A percentile compares a stretch with the other conserved stretches of the same genome.
phyloP scores from a whole-genome alignment of 306 rosid species.

The Acacia confusa region DNA sequence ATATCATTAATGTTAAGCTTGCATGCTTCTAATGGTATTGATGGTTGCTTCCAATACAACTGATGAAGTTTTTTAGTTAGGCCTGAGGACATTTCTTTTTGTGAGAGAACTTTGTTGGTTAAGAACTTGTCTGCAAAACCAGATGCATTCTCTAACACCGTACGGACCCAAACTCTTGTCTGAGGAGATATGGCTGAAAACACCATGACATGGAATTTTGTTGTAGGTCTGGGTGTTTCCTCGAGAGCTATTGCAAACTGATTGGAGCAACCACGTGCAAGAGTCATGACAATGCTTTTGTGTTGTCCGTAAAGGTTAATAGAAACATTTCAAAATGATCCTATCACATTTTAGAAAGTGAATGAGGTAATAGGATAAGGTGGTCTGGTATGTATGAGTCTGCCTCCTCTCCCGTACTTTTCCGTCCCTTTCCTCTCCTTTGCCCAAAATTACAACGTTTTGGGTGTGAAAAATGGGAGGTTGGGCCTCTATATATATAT shows the following conservation, averaged over 20 bases:
- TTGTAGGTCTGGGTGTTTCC: constrained; percentile 92
- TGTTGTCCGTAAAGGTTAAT: constrained; percentile 19
- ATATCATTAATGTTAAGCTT: background rate
- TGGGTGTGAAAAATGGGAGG: too few relatives aligned
- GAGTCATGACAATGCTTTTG: constrained; percentile 38
- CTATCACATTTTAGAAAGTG: constrained; percentile 8
- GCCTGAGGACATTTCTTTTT: constrained; percentile 3
- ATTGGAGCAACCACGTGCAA: constrained; percentile 44
- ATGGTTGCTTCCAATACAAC: constrained; percentile 16
- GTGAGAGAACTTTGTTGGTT: constrained; percentile 22
- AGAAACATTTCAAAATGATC: constrained; percentile 14
- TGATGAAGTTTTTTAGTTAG: constrained; percentile 8
- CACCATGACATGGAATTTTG: constrained; percentile 95
- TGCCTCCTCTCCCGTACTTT: too few relatives aligned
- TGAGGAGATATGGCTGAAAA: constrained; percentile 74
- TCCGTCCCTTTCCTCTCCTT: too few relatives aligned
- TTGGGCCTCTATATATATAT: too few relatives aligned
- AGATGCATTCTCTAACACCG: constrained; percentile 83
- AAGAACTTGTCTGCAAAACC: constrained; percentile 67
- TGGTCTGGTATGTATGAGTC: background rate
- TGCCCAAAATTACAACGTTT: too few relatives aligned
- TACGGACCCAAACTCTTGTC: constrained; percentile 77
- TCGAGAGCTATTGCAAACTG: constrained; percentile 63
- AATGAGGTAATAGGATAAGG: constrained; percentile 19
- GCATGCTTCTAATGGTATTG: background rate